Conservation (phyloP, 257 asterid genomes). For the Salvia hispanica region DNA sequence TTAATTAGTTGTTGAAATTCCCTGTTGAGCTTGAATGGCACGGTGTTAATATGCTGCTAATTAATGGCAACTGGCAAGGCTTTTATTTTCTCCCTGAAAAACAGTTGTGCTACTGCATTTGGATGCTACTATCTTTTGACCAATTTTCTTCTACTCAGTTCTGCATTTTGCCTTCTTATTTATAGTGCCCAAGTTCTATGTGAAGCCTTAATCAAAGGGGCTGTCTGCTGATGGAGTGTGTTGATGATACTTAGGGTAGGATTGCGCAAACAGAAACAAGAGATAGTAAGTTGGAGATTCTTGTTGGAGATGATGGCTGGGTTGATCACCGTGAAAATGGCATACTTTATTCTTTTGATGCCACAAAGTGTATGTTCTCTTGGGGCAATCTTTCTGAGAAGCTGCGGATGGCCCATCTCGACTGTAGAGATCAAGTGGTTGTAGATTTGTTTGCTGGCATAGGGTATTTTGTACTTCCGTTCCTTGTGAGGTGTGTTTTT, state of each 20-base stretch:
- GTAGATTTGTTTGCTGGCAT: constrained; percentile 96
- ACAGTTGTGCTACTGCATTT: constrained; percentile 13
- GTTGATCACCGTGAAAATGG: constrained; percentile 95
- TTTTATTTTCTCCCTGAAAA: not conserved
- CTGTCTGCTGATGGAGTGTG: constrained; percentile 32
- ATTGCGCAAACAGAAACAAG: constrained; percentile 82
- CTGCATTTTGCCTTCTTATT: constrained; percentile 14
- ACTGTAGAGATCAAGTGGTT: constrained; percentile 77
- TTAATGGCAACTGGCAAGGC: not conserved
- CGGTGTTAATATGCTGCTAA: constrained; percentile 4
- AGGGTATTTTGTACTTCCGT: constrained; percentile 95
- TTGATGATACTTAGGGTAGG: constrained; percentile 58
- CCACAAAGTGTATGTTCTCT: constrained; percentile 95
- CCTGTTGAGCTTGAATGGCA: constrained; percentile 16
- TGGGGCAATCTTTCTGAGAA: constrained; percentile 99
- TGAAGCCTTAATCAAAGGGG: constrained; percentile 20
- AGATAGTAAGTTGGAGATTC: constrained; percentile 91
- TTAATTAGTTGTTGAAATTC: not conserved
- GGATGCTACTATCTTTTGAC: constrained; percentile 12
- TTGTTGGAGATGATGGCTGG: constrained; percentile 93
- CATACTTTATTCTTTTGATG: constrained; percentile 81
- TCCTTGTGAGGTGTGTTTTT: constrained; percentile 69
- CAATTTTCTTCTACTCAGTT: constrained; percentile 8
- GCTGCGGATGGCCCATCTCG: constrained; percentile 75
- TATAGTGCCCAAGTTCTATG: constrained; percentile 18